Evolutionary conservation across 139 green algal genomes (phyloP).

Genomic region (Micractinium conductrix): DNA sequence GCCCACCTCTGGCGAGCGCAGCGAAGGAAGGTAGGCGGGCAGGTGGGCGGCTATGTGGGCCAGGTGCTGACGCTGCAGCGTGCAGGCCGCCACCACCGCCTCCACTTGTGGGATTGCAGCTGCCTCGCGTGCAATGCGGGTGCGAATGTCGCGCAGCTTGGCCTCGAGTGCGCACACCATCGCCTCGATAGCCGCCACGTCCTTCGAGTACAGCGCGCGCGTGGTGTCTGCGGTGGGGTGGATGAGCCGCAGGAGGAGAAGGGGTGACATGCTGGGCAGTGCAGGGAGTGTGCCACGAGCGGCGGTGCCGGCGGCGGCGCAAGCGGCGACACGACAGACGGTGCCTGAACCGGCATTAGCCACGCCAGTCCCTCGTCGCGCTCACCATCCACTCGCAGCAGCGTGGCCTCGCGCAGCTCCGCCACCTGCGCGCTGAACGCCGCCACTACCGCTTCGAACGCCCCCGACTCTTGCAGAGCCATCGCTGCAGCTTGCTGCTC

Average conservation of each 20-base stretch:
- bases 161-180: constrained; percentile 40
- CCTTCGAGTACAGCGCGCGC: constrained; percentile 30
- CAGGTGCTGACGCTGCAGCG: constrained; percentile 55
- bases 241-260: background rate
- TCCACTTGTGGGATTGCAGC: constrained; percentile 47
- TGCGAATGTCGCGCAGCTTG: constrained; percentile 31
- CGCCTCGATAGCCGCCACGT: constrained; percentile 43
- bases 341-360: too few species aligned
- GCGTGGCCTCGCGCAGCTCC: constrained; percentile 41
- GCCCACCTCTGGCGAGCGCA: constrained; percentile 10
- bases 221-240: constrained; percentile 17
- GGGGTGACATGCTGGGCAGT: background rate
- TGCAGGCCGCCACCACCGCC: constrained; percentile 56
- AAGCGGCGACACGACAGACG: too few species aligned
- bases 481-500: background rate
- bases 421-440: constrained; percentile 33
- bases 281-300: background rate
- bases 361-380: too few species aligned
- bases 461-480: too few species aligned
- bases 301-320: background rate
- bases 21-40: constrained; percentile 56
- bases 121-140: constrained; percentile 22
- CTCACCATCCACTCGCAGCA: constrained; percentile 42
- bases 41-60: constrained; percentile 59
- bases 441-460: constrained; percentile 30